Base-by-base conservation (phyloP, 2,329 filamentous ascomycete genomes). In the Botrytis tulipae region DNA sequence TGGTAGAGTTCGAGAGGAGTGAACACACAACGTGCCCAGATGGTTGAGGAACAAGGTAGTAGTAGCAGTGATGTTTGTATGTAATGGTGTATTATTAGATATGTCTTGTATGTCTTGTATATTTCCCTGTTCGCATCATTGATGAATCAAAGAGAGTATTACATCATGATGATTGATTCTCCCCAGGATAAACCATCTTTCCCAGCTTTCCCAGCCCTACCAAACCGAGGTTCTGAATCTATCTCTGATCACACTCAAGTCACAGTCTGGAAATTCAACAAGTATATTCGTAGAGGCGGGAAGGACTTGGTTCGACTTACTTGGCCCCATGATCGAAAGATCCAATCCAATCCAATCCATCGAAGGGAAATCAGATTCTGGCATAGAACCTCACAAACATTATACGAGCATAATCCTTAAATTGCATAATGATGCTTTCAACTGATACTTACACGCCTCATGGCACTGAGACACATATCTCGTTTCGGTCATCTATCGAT, bases 381-480 rank as follows among this genome's bases (percentile, higher is more conserved):
- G 35, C 9, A 25, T 20, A 42, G 6, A 12, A 42, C 32, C 12
- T 18, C 12, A 48, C 7, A 14, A 32, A 25, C 48, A 12, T n/a
- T 29, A 29, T 25, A 51, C 32, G 4, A 20, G 51, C 25, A 7
- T 32, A n/a, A 35, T 57, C 40, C 37, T 29, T 9, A 1, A 40
- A 57, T 1, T 68, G 48, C 65, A 57, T 42, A 68, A 57, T 42
- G 66, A 68, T 22, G 66, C 48, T 57, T 68, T 68, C 66, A 37
- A n/a, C 66, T 68, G 66, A 57, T 57, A 57, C 48, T 42, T 0
- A 40, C 66, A 68, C 66, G 48, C 66, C 37, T 57, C 48, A 57
- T 68, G 48, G 35, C 35, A 42, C n/a, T 42, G 35, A 68, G 48
- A 57, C 48, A 57, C 20, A 18, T 40, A 18, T 68, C 25, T 3